Percentiles rank a stretch among this genome's conserved stretches.
phyloP scores from a whole-genome alignment of 106 monocot species.

The Iris macrosiphon region DNA sequence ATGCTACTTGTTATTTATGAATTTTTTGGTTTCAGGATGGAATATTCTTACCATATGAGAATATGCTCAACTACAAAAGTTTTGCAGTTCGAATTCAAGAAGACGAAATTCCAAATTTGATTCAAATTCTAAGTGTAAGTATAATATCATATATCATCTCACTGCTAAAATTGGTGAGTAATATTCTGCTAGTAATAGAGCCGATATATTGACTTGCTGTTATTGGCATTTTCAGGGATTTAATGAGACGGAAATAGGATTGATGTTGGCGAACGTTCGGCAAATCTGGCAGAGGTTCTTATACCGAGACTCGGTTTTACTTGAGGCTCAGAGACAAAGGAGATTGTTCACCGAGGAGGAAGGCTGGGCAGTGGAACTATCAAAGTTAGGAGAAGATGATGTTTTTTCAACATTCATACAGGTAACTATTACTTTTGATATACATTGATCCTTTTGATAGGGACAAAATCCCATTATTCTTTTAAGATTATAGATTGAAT shows the following conservation, averaged over 20 bases:
- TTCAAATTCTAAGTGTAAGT: constrained; percentile 57
- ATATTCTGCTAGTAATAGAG: not conserved
- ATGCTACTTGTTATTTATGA: too few relatives aligned
- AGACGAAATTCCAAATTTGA: constrained; percentile 79
- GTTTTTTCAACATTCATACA: constrained; percentile 74
- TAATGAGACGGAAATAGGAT: constrained; percentile 59
- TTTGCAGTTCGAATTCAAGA: constrained; percentile 78
- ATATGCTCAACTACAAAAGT: constrained; percentile 72
- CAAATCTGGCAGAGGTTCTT: constrained; percentile 66
- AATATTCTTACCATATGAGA: constrained; percentile 89
- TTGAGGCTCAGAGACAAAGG: constrained; percentile 66
- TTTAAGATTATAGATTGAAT: too few relatives aligned
- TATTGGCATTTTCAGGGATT: constrained; percentile 31
- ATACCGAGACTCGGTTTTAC: constrained; percentile 60
- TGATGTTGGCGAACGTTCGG: constrained; percentile 68
- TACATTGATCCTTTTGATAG: not conserved
- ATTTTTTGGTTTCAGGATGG: constrained; percentile 57
- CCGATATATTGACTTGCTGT: not conserved
- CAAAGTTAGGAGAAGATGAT: constrained; percentile 65
- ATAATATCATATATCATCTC: not conserved
- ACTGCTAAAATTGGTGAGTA: not conserved
- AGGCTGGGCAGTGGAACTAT: constrained; percentile 52
- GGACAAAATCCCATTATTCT: too few relatives aligned
- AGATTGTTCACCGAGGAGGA: constrained; percentile 38
- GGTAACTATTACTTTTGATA: constrained; percentile 26